Evolutionary conservation across 169 alveolate species (phyloP).

Genomic region (Eimeria zaria): DNA sequence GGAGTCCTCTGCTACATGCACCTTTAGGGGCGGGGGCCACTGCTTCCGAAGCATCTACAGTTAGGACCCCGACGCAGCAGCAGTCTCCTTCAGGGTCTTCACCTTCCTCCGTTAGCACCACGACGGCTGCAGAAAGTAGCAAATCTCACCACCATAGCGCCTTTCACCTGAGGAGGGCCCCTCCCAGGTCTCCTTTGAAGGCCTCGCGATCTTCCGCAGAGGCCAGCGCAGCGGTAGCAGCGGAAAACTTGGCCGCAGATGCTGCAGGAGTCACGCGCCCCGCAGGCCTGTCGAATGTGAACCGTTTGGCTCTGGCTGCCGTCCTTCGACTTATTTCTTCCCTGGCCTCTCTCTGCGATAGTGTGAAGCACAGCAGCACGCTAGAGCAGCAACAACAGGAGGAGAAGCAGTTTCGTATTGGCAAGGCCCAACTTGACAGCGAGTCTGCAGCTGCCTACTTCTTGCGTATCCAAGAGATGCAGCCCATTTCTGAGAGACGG

Average conservation of each 20-base stretch:
- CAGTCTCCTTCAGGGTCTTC: conserved; percentile 52
- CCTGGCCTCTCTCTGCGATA: conserved; percentile 28
- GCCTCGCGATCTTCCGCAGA: conserved; percentile 47
- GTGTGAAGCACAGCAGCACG: neutral
- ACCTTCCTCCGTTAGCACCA: conserved; percentile 41
- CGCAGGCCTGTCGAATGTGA: conserved; percentile 65
- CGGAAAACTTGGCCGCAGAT: conserved; percentile 45
- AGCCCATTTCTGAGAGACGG: conserved; percentile 32
- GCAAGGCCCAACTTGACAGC: conserved; percentile 23
- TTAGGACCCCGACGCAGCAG: conserved; percentile 26
- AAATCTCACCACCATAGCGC: conserved; percentile 55
- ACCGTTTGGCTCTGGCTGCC: conserved; percentile 43
- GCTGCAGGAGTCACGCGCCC: conserved; percentile 61
- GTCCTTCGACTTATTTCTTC: conserved; percentile 61
- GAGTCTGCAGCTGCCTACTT: conserved; percentile 65
- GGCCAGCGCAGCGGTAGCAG: neutral
- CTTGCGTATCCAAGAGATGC: conserved; percentile 29
- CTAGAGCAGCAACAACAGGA: conserved; percentile 5
- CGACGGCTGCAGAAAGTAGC: conserved; percentile 2
- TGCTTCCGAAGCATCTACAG: conserved; percentile 1
- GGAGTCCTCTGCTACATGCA: conserved; percentile 10
- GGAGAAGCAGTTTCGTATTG: neutral
- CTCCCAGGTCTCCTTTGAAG: conserved; percentile 43
- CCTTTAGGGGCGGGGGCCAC: neutral
- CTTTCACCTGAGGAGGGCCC: conserved; percentile 65